These are phyloP conservation scores for Biscutella auriculata DNA, from an alignment of 441 rosid species.

Conservation along the genomic window DNA sequence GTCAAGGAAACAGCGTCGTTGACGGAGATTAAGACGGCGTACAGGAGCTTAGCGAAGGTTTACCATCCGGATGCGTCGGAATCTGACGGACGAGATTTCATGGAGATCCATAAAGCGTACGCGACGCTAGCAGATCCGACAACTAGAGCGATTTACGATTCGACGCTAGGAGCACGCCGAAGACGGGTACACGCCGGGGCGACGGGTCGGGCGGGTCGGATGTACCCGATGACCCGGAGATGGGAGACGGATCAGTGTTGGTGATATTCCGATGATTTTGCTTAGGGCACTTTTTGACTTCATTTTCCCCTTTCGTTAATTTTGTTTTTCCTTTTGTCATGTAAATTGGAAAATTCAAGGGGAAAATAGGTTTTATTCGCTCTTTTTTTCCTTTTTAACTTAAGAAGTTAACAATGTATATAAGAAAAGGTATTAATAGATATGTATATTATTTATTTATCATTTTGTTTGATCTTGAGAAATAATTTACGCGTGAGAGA, in stretches of 20 bases:
- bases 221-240: constrained; percentile 32
- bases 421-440: not conserved
- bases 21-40: constrained; percentile 69
- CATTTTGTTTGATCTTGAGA: no score
- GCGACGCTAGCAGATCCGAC: constrained; percentile 70
- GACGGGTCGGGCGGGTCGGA: constrained; percentile 25
- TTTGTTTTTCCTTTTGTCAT: not conserved
- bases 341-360: not conserved
- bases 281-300: constrained; percentile 15
- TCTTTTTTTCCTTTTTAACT: not conserved
- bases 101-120: constrained; percentile 69
- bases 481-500: no score
- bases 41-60: constrained; percentile 62
- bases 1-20: constrained; percentile 53
- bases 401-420: constrained; percentile 7
- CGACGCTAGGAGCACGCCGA: constrained; percentile 30
- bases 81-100: constrained; percentile 51
- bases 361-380: not conserved
- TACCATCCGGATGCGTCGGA: constrained; percentile 70
- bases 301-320: not conserved
- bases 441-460: constrained; percentile 2
- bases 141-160: constrained; percentile 62
- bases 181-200: constrained; percentile 20
- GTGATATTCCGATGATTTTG: constrained; percentile 26
- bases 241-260: constrained; percentile 99